phyloP scores from a whole-genome alignment of 805 yeast species.

The Allodekkera sacchari region DNA sequence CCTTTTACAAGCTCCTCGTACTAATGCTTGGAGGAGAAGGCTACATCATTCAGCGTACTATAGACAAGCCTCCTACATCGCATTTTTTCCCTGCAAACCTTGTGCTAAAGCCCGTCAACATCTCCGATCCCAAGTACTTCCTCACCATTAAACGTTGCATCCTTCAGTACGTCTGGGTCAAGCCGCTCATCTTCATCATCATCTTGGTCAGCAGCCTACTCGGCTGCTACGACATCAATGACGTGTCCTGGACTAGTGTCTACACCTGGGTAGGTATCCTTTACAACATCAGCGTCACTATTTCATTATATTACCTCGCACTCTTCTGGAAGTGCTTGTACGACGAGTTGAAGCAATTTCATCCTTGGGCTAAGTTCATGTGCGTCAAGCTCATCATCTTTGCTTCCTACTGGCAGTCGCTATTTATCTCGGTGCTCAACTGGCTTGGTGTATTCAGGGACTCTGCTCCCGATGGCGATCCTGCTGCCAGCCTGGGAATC shows the following conservation, averaged over 20 bases:
- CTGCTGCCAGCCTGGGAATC: conserved; percentile 26
- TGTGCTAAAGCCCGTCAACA: conserved; percentile 56
- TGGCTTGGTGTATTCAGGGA: conserved; percentile 35
- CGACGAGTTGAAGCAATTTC: conserved; percentile 63
- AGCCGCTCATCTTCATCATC: conserved; percentile 69
- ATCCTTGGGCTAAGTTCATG: conserved; percentile 87
- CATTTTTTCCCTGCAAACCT: conserved; percentile 54
- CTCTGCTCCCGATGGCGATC: conserved; percentile 20
- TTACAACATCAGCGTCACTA: conserved; percentile 73
- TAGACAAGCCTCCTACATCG: conserved; percentile 59
- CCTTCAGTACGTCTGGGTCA: conserved; percentile 90
- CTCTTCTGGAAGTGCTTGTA: conserved; percentile 90
- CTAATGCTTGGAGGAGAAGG: conserved; percentile 89
- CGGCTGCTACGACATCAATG: conserved; percentile 44
- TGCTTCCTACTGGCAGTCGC: conserved; percentile 97
- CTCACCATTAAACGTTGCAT: conserved; percentile 74
- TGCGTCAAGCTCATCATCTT: conserved; percentile 91
- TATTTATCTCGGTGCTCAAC: conserved; percentile 46
- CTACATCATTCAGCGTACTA: conserved; percentile 51
- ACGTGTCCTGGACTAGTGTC: conserved; percentile 38
- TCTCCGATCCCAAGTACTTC: conserved; percentile 79
- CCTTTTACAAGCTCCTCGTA: conserved; percentile 79
- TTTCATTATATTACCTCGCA: conserved; percentile 79
- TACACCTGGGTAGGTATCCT: conserved; percentile 58
- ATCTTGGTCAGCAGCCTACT: conserved; percentile 37